Percentiles rank a stretch among this genome's conserved stretches.
These are phyloP conservation scores for Niebla homalea DNA, from an alignment of 495 filamentous ascomycete species.

Conservation along the genomic window DNA sequence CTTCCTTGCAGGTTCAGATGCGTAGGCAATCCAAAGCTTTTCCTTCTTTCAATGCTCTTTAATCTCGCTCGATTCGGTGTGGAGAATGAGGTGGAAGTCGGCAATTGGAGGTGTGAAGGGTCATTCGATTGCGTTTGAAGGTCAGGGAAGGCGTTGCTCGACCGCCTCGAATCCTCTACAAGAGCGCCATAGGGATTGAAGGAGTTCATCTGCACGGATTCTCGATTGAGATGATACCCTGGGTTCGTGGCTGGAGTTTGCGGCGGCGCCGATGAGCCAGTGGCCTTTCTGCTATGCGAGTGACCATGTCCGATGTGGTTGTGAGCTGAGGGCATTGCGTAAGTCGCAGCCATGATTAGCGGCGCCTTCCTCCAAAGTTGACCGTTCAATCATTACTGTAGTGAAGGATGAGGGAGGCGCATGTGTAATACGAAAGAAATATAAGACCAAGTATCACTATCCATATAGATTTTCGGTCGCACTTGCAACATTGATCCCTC, in stretches of 20 bases:
- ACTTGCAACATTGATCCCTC: no score
- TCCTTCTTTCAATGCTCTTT: conserved; percentile 16
- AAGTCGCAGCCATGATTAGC: conserved; percentile 14
- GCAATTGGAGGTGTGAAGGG: conserved; percentile 2
- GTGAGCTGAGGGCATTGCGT: conserved; percentile 9
- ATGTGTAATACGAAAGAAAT: no score
- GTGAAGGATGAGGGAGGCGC: no score
- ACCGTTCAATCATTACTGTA: not conserved
- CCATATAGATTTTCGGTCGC: no score
- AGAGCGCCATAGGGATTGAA: not conserved
- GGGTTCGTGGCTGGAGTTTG: conserved; percentile 4
- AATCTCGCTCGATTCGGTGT: conserved; percentile 8
- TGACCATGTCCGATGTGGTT: conserved; percentile 6
- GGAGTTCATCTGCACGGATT: not conserved
- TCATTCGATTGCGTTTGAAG: not conserved
- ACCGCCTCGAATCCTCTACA: not conserved
- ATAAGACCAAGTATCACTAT: no score
- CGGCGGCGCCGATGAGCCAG: conserved; percentile 7
- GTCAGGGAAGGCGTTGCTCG: not conserved
- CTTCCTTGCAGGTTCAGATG: conserved; percentile 13
- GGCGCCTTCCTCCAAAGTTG: conserved; percentile 5
- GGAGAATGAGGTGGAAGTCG: conserved; percentile 9
- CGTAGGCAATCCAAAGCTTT: conserved; percentile 16
- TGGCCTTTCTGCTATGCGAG: conserved; percentile 14
- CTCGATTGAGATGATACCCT: conserved; percentile 3